A percentile compares a stretch with the other conserved stretches of the same genome.
Evolutionary conservation across 208 protist genomes (phyloP).

Genomic region (Sergeia podlipaevii): DNA sequence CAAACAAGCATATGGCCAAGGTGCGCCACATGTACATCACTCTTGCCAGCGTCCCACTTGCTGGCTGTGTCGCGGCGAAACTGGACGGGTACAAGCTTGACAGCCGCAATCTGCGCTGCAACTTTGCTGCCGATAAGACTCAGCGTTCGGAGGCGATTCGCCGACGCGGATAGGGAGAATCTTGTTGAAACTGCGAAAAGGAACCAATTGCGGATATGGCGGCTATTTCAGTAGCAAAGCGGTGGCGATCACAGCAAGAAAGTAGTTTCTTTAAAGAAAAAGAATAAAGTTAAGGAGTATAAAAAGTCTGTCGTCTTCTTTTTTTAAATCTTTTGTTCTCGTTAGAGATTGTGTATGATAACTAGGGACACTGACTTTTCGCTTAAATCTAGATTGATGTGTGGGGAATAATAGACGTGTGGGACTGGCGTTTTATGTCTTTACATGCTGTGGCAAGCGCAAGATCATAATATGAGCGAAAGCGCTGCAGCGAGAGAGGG

Average conservation of each 20-base stretch:
- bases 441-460: too few relatives aligned
- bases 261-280: not conserved
- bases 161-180: conserved; percentile 8
- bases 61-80: conserved; percentile 32
- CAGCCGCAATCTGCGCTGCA: conserved; percentile 62
- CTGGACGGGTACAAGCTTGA: conserved; percentile 59
- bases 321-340: conserved; percentile 3
- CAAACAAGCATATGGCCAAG: conserved; percentile 41
- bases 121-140: conserved; percentile 77
- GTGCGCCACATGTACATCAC: conserved; percentile 79
- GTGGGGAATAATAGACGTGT: too few relatives aligned
- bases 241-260: not conserved
- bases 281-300: not conserved
- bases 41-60: conserved; percentile 49
- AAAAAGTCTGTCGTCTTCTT: not conserved
- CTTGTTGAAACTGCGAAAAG: not conserved
- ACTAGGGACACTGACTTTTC: too few relatives aligned
- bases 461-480: too few relatives aligned
- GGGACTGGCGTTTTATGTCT: too few relatives aligned
- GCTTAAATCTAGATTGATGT: too few relatives aligned
- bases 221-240: too few relatives aligned
- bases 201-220: too few relatives aligned
- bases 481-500: too few relatives aligned
- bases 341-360: too few relatives aligned
- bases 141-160: conserved; percentile 75